Conservation (phyloP, 805 yeast genomes). For the Blastobotrys robertii region DNA sequence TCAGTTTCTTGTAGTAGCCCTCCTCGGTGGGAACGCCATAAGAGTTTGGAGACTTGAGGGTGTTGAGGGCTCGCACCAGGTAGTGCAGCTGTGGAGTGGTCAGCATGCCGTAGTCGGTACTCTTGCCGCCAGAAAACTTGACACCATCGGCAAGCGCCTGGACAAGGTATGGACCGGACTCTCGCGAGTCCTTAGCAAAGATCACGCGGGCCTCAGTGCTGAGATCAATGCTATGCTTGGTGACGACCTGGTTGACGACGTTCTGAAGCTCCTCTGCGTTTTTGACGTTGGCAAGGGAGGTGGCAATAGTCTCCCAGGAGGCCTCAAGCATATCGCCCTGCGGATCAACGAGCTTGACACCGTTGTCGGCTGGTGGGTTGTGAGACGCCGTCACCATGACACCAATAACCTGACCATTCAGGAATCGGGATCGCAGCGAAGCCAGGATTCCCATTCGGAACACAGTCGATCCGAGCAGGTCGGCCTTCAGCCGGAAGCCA, state of each 20-base stretch:
- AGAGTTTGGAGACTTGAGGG: constrained; percentile 29
- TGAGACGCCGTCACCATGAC: constrained; percentile 96
- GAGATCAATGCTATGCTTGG: constrained; percentile 38
- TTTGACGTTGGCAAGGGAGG: constrained; percentile 63
- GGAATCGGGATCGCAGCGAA: constrained; percentile 62
- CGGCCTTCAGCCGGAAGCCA: constrained; percentile 78
- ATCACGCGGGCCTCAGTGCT: constrained; percentile 38
- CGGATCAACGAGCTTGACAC: constrained; percentile 91
- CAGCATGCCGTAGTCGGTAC: constrained; percentile 52
- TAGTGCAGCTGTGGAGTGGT: constrained; percentile 96
- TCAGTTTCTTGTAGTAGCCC: constrained; percentile 62
- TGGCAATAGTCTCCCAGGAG: constrained; percentile 77
- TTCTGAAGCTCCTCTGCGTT: constrained; percentile 36
- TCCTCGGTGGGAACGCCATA: constrained; percentile 55
- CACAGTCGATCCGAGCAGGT: constrained; percentile 65
- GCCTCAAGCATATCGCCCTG: constrained; percentile 79
- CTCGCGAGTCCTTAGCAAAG: constrained; percentile 84
- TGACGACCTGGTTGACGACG: constrained; percentile 32
- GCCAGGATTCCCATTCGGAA: constrained; percentile 80
- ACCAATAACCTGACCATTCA: constrained; percentile 69
- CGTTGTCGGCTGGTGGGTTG: constrained; percentile 86
- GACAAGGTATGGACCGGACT: constrained; percentile 61
- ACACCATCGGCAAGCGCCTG: constrained; percentile 55
- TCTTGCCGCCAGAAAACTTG: constrained; percentile 34
- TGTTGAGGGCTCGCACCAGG: constrained; percentile 65